phyloP scores from a whole-genome alignment of 2,329 filamentous ascomycete species.

The Tympanopsis confertula region DNA sequence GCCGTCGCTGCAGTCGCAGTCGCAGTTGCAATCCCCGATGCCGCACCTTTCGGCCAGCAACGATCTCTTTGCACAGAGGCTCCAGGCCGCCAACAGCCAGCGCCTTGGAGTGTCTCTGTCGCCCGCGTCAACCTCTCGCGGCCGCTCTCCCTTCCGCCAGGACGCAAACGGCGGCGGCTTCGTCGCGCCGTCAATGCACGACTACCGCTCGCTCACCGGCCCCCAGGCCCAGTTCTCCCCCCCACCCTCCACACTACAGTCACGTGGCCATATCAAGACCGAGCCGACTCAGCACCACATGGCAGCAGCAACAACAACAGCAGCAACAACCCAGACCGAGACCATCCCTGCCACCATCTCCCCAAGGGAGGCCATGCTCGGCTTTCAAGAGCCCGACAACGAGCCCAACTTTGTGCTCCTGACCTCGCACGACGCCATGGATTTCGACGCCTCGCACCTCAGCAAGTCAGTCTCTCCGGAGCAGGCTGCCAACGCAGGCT shows the following conservation, averaged over 20 bases:
- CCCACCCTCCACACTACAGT: too few species aligned
- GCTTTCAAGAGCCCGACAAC: slow-evolving; percentile 68
- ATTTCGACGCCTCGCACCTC: slow-evolving; percentile 27
- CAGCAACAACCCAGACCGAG: slow-evolving; percentile 22
- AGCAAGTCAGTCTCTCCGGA: slow-evolving; percentile 15
- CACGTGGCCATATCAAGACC: too few species aligned
- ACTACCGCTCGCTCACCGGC: slow-evolving; percentile 9
- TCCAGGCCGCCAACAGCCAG: slow-evolving; percentile 69
- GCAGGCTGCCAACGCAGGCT: slow-evolving; percentile 11
- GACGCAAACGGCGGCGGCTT: slow-evolving; percentile 53
- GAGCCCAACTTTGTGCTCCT: slow-evolving; percentile 65
- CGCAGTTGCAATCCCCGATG: slow-evolving; percentile 20
- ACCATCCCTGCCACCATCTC: slow-evolving; percentile 77
- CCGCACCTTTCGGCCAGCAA: slow-evolving; percentile 37
- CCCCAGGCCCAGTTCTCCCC: slow-evolving; percentile 14
- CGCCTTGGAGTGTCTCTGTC: slow-evolving; percentile 50
- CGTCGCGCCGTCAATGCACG: slow-evolving; percentile 30
- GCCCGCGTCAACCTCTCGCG: slow-evolving; percentile 41
- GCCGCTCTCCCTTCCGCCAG: slow-evolving; percentile 71
- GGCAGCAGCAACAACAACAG: slow-evolving; percentile 20
- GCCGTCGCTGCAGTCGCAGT: slow-evolving; percentile 29
- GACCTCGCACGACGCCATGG: slow-evolving; percentile 39
- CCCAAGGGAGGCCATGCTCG: slow-evolving; percentile 79
- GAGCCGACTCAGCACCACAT: slow-evolving; percentile 23
- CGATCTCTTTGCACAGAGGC: slow-evolving; percentile 60